Base-by-base conservation (phyloP, 148 eudicot species). In the Agrostemma githago region DNA sequence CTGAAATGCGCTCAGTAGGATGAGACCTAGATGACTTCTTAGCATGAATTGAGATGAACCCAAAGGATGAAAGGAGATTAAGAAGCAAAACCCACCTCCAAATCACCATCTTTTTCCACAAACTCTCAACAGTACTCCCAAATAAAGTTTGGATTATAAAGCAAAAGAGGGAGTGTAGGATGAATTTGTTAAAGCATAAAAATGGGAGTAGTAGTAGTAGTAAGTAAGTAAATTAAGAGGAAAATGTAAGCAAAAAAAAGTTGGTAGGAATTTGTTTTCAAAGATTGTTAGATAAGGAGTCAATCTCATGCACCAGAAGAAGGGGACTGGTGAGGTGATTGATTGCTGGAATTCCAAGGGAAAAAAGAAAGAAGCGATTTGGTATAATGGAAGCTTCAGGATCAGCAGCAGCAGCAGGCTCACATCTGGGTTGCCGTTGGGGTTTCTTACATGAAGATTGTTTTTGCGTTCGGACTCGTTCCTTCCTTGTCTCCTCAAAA, bases 1-100 rank as follows among this genome's bases (percentile, higher is more conserved):
- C 86, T 74, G 86, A 83, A 78, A 83, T 83, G 48, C 86, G 83
- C 71, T 83, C 86, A 75, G 83, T 77, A 3, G 66, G 81, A 43
- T 66, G 82, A 77, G 81, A 20, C n/a, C 72, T 72, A 46, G 79
- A 61, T 1, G 26, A 6, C 62, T 15, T 46, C 65, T 80, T 77
- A 19, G 79, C 83, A 73, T 73, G 58, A 42, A 76, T 60, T 14
- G 8, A 38, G 20, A 76, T 15, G 46, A 62, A 68, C 0, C 16
- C 39, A 48, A 72, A 66, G 12, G 57, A 67, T 71, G 9, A 42
- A 6, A 76, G 17, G 19, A 42, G 63, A 48, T 76, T 9, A n/a
- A 80, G 2, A 80, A 76, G 3, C 7, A 80, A 76, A 80, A 44
- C 79, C 83, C 72, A 76, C 56, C 37, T 71, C 76, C 54, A 72